Conservation (phyloP, 208 protist species). For the Phytomonas sp. region DNA sequence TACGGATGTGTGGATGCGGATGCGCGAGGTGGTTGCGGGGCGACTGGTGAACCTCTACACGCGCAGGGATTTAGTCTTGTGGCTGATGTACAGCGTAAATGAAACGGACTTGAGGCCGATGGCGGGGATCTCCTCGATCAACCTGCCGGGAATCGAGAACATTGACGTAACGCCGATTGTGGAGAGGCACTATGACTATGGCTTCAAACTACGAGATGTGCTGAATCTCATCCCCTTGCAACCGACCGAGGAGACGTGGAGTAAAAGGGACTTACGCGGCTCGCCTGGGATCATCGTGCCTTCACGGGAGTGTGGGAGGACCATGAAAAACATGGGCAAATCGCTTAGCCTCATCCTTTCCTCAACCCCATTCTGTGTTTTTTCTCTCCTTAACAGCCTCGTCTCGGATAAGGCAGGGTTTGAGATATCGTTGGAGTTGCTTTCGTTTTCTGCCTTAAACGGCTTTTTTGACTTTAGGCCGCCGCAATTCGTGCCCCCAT, state of each 20-base stretch:
- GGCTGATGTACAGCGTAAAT: conserved; percentile 71
- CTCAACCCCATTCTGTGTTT: conserved; percentile 22
- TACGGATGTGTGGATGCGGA: conserved; percentile 33
- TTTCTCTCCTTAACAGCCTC: conserved; percentile 38
- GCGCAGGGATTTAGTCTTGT: conserved; percentile 73
- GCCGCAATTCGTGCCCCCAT: conserved; percentile 14
- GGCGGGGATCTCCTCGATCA: conserved; percentile 61
- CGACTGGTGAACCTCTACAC: conserved; percentile 86
- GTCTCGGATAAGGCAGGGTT: conserved; percentile 21
- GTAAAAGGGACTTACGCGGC: conserved; percentile 25
- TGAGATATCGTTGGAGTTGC: conserved; percentile 19
- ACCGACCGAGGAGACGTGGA: conserved; percentile 38
- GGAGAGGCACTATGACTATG: conserved; percentile 54
- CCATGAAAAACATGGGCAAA: conserved; percentile 22
- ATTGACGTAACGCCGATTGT: conserved; percentile 63
- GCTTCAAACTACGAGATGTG: conserved; percentile 38
- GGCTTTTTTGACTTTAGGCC: conserved; percentile 55
- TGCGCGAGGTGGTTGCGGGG: conserved; percentile 72
- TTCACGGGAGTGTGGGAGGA: conserved; percentile 15
- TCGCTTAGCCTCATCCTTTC: conserved; percentile 31
- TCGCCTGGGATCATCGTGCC: conserved; percentile 50
- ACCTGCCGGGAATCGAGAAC: conserved; percentile 81
- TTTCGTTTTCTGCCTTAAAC: conserved; percentile 20
- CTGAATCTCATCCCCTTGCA: conserved; percentile 34
- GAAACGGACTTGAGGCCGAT: conserved; percentile 64